These are phyloP conservation scores for Bipolaris oryzae DNA, from an alignment of 2,329 filamentous ascomycete species.

Conservation along the genomic window DNA sequence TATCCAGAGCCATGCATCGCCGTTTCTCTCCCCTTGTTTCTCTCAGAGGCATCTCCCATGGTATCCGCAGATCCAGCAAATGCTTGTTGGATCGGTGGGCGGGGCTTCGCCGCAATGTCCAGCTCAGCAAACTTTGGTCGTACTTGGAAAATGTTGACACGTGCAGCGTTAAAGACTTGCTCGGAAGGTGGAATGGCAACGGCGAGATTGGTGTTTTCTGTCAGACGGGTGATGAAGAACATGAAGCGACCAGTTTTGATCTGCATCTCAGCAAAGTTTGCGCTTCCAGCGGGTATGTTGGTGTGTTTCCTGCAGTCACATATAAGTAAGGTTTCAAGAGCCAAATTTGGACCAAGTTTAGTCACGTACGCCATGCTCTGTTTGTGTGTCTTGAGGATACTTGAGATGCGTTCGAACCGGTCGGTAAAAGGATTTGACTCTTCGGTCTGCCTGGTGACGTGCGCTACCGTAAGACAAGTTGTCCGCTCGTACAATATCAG, in stretches of 20 bases:
- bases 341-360: slow-evolving; percentile 7
- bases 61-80: slow-evolving; percentile 44
- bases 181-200: slow-evolving; percentile 91
- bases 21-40: slow-evolving; percentile 29
- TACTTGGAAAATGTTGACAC: slow-evolving; percentile 88
- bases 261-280: slow-evolving; percentile 81
- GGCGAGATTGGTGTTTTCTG: slow-evolving; percentile 96
- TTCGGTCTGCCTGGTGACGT: slow-evolving; percentile 78
- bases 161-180: slow-evolving; percentile 85
- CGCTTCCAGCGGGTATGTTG: slow-evolving; percentile 77
- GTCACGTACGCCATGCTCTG: slow-evolving; percentile 66
- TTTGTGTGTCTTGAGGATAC: slow-evolving; percentile 99
- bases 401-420: slow-evolving; percentile 91
- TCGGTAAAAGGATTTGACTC: slow-evolving; percentile 85
- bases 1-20: slow-evolving; percentile 9
- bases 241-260: slow-evolving; percentile 83
- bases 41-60: slow-evolving; percentile 23
- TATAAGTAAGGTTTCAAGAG: background rate
- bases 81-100: slow-evolving; percentile 45
- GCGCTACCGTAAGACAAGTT: slow-evolving; percentile 95
- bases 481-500: slow-evolving; percentile 93
- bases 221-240: slow-evolving; percentile 93
- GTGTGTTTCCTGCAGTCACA: slow-evolving; percentile 69
- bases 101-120: slow-evolving; percentile 53
- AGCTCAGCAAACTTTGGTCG: slow-evolving; percentile 77